Base-by-base conservation (phyloP, 768 basidiomycete species). In the Punctularia strigosozonata region DNA sequence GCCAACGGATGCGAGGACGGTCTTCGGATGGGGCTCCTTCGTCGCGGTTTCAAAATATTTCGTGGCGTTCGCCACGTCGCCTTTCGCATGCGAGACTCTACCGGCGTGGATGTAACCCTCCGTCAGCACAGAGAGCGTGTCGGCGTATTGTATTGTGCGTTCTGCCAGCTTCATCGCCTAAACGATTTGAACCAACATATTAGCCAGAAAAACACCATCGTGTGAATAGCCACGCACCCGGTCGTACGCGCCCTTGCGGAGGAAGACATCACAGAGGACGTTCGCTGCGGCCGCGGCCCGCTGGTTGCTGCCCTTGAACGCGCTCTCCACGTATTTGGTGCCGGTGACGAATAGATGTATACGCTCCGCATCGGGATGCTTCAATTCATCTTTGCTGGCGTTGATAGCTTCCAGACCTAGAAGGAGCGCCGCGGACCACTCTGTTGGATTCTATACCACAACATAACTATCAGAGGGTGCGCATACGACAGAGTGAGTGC, bases 141-240 rank as follows among this genome's bases (percentile, higher is more conserved):
- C 94, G 0, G 92, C 84, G 51, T 86, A 95, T 53, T 97, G 91
- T 28, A 98, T 79, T 0, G 91, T 83, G 37, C 91, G 75, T 51
- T 98, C 95, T 18, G 90, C 91, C 15, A 98, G 65, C 64, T 98
- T 99, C 31, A 94, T 57, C 0, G 90, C 88, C 79, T 90, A 40
- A 1, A 39, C 17, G 15, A 38, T 31, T 15, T 35, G 19, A 19
- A 21, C n/a, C n/a, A n/a, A n/a, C n/a, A n/a, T 46, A 28, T 15
- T 20, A 13, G 26, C 19, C 3, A n/a, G 4, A 1, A 14, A 22
- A 13, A 25, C 7, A 34, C 7, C 25, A 6, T 14, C 17, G 19
- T 12, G 6, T 7, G 13, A 6, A 35, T 15, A 26, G n/a, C 8
- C 4, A 55, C 66, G 26, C 43, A 80, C 88, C 45, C 72, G 68